Conservation (phyloP, 768 basidiomycete genomes). For the Collybiopsis confluens region DNA sequence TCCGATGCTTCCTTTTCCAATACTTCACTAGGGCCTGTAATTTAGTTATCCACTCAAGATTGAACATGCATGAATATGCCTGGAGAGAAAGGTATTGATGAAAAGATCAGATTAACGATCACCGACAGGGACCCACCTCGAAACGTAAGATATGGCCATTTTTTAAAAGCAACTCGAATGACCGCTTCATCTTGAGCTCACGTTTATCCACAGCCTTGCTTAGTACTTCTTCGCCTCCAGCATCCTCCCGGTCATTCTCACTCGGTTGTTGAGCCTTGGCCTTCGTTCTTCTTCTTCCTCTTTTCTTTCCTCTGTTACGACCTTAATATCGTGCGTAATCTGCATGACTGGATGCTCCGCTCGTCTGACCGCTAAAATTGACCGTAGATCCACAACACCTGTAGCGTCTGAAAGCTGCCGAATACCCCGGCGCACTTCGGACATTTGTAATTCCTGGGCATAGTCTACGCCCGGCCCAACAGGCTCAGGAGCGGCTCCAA, state of each 20-base stretch:
- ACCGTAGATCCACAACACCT: conserved; percentile 73
- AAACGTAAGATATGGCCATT: conserved; percentile 69
- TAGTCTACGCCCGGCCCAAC: conserved; percentile 23
- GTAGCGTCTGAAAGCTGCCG: conserved; percentile 59
- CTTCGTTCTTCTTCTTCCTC: conserved; percentile 26
- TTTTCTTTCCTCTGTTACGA: conserved; percentile 26
- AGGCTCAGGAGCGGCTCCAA: conserved; percentile 39
- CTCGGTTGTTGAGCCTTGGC: conserved; percentile 34
- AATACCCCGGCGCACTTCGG: conserved; percentile 59
- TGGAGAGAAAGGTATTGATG: too few relatives aligned
- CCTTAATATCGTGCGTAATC: conserved; percentile 25
- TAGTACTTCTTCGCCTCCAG: conserved; percentile 58
- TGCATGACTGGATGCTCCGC: conserved; percentile 47
- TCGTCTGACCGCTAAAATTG: conserved; percentile 59
- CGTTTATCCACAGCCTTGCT: conserved; percentile 36
- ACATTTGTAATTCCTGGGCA: conserved; percentile 36
- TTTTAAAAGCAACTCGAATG: conserved; percentile 73
- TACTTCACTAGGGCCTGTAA: conserved; percentile 68
- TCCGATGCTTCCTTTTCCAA: conserved; percentile 74
- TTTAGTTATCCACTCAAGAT: conserved; percentile 82
- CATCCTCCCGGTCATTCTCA: conserved; percentile 57
- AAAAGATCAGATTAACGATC: too few relatives aligned
- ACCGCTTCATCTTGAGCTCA: conserved; percentile 52
- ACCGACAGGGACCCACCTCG: conserved; percentile 54
- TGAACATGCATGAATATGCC: conserved; percentile 62